Evolutionary conservation across 2,329 filamentous ascomycete species (phyloP).

Genomic region (Elsinoe perseae): DNA sequence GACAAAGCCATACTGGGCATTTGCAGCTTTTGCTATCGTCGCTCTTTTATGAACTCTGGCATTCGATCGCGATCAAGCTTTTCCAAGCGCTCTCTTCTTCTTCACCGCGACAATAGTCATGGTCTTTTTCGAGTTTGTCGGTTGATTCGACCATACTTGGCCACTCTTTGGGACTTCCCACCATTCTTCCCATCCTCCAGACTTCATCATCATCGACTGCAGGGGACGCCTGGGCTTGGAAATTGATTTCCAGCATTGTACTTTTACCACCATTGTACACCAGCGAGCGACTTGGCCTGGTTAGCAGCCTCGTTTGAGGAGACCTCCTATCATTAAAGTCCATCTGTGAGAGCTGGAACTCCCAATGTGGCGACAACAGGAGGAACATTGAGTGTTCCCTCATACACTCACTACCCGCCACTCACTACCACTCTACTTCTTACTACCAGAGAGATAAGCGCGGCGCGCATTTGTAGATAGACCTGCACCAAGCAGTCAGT

Average conservation of each 20-base stretch:
- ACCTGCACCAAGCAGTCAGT: background rate
- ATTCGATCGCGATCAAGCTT: conserved; percentile 1
- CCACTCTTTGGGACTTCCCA: background rate
- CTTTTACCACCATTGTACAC: conserved; percentile 5
- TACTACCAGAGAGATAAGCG: background rate
- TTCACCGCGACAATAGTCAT: conserved; percentile 11
- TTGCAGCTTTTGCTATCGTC: conserved; percentile 3
- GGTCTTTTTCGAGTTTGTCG: conserved; percentile 13
- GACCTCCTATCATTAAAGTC: background rate
- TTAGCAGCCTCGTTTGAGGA: conserved; percentile 13
- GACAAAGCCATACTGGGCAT: conserved; percentile 8
- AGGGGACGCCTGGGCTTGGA: background rate
- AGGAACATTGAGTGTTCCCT: conserved; percentile 7
- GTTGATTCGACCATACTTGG: background rate
- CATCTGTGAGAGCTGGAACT: background rate
- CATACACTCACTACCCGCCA: background rate
- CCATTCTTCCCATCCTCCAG: background rate
- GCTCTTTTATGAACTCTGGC: conserved; percentile 12
- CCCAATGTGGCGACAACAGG: background rate
- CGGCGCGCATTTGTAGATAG: conserved; percentile 8
- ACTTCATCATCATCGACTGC: background rate
- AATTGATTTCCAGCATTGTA: background rate
- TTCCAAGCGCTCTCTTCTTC: conserved; percentile 9
- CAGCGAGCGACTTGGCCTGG: conserved; percentile 9
- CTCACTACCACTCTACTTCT: conserved; percentile 1